phyloP scores from a whole-genome alignment of 2,329 filamentous ascomycete species.

The Aspergillus unguis region DNA sequence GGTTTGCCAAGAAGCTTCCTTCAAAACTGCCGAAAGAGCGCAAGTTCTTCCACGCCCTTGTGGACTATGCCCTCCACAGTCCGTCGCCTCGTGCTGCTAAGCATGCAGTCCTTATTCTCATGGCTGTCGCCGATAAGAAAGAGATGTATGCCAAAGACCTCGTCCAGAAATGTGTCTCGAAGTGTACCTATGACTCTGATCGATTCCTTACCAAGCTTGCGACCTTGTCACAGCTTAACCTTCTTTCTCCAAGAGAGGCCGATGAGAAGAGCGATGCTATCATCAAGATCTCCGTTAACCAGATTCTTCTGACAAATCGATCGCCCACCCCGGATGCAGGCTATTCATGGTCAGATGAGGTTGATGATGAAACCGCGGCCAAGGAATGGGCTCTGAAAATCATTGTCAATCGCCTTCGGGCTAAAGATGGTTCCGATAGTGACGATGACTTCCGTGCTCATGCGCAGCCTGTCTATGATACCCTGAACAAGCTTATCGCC shows the following conservation, averaged over 20 bases:
- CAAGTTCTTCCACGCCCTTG: slow-evolving; percentile 76
- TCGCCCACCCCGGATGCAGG: slow-evolving; percentile 52
- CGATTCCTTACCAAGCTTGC: slow-evolving; percentile 65
- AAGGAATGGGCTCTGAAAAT: slow-evolving; percentile 82
- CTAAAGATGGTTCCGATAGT: slow-evolving; percentile 50
- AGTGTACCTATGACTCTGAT: slow-evolving; percentile 68
- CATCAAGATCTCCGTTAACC: slow-evolving; percentile 70
- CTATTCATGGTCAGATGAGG: slow-evolving; percentile 65
- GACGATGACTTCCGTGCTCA: slow-evolving; percentile 47
- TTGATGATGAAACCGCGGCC: slow-evolving; percentile 77
- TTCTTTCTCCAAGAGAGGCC: slow-evolving; percentile 69
- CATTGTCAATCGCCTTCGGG: slow-evolving; percentile 79
- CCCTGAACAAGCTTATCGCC: slow-evolving; percentile 72
- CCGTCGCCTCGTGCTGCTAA: slow-evolving; percentile 80
- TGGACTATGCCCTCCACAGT: slow-evolving; percentile 78
- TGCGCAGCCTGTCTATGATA: slow-evolving; percentile 68
- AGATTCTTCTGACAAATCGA: slow-evolving; percentile 69
- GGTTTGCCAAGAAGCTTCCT: slow-evolving; percentile 82
- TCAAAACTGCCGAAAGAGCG: slow-evolving; percentile 77
- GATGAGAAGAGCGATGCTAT: slow-evolving; percentile 74
- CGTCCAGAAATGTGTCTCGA: slow-evolving; percentile 69
- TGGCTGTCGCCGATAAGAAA: slow-evolving; percentile 72
- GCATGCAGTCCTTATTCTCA: slow-evolving; percentile 86
- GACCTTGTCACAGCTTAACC: slow-evolving; percentile 63
- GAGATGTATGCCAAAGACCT: slow-evolving; percentile 84